Evolutionary conservation across 768 basidiomycete genomes (phyloP).

Genomic region (Mycena capillaripes): DNA sequence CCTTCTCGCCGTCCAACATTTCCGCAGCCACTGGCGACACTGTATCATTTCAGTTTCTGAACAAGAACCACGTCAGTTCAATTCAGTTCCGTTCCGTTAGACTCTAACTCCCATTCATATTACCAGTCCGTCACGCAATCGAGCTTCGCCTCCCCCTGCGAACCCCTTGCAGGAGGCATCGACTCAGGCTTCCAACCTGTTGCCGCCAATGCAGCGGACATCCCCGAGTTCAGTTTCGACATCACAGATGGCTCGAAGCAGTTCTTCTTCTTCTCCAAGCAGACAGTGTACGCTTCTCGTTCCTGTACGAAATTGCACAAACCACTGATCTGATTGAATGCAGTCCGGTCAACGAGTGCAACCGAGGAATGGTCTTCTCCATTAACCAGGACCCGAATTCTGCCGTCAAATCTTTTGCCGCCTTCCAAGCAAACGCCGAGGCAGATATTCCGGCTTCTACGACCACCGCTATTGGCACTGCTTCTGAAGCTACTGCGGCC

Average conservation of each 20-base stretch:
- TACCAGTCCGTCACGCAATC: slow-evolving; percentile 57
- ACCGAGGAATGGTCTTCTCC: slow-evolving; percentile 67
- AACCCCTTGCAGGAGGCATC: slow-evolving; percentile 45
- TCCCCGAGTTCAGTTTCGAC: slow-evolving; percentile 54
- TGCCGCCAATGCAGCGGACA: slow-evolving; percentile 49
- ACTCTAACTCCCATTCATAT: too few relatives aligned
- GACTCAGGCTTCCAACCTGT: slow-evolving; percentile 64
- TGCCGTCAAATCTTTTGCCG: slow-evolving; percentile 56
- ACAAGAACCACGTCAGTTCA: slow-evolving; percentile 54
- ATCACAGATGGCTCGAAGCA: slow-evolving; percentile 44
- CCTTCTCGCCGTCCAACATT: slow-evolving; percentile 41
- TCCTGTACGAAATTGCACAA: not conserved
- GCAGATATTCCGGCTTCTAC: slow-evolving; percentile 47
- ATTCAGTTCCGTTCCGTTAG: too few relatives aligned
- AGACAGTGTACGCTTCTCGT: not conserved
- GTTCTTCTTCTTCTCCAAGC: too few relatives aligned
- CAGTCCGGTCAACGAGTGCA: slow-evolving; percentile 55
- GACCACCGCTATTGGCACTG: slow-evolving; percentile 34
- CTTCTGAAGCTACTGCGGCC: not conserved
- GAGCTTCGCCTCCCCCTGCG: slow-evolving; percentile 47
- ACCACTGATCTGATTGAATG: not conserved
- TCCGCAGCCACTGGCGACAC: slow-evolving; percentile 52
- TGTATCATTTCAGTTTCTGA: slow-evolving; percentile 62
- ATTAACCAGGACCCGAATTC: slow-evolving; percentile 59
- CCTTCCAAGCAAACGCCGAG: too few relatives aligned